Evolutionary conservation across 768 basidiomycete species (phyloP).

Genomic region (Pluteus cervinus): DNA sequence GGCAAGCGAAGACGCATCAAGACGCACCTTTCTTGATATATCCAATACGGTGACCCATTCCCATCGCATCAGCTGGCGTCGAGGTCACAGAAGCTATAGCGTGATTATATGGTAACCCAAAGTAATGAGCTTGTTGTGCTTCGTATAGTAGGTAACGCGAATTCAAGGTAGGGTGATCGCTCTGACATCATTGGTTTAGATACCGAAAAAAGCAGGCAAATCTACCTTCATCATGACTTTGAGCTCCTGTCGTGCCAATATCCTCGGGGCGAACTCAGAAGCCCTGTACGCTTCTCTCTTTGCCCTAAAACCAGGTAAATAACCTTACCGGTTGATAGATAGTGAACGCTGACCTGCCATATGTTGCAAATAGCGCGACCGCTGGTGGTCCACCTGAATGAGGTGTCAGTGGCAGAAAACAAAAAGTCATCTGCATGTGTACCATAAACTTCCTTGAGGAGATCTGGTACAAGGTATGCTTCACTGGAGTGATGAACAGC

Average conservation of each 20-base stretch:
- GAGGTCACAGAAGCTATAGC: slow-evolving; percentile 74
- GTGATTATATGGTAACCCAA: slow-evolving; percentile 63
- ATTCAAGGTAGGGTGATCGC: slow-evolving; percentile 60
- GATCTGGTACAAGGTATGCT: slow-evolving; percentile 75
- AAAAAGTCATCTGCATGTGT: slow-evolving; percentile 21
- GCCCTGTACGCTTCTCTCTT: slow-evolving; percentile 77
- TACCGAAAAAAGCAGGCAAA: not conserved
- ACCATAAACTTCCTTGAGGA: slow-evolving; percentile 68
- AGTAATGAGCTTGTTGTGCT: slow-evolving; percentile 80
- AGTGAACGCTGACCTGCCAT: slow-evolving; percentile 22
- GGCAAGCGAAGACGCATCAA: not conserved
- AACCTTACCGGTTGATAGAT: not conserved
- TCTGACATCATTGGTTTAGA: slow-evolving; percentile 28
- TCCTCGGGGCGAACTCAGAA: slow-evolving; percentile 74
- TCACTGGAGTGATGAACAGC: slow-evolving; percentile 79
- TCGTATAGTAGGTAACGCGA: slow-evolving; percentile 77
- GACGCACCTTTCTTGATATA: slow-evolving; percentile 54
- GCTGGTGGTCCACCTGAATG: slow-evolving; percentile 58
- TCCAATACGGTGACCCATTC: slow-evolving; percentile 81
- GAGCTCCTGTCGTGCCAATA: slow-evolving; percentile 64
- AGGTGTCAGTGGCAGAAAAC: not conserved
- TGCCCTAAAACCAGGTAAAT: slow-evolving; percentile 3
- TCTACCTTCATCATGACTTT: slow-evolving; percentile 70
- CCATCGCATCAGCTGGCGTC: slow-evolving; percentile 65
- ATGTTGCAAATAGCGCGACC: slow-evolving; percentile 69